Percentiles rank a stretch among this genome's conserved stretches.
These are phyloP conservation scores for Aspergillus sp. DNA, from an alignment of 2,329 filamentous ascomycete genomes.

Conservation along the genomic window DNA sequence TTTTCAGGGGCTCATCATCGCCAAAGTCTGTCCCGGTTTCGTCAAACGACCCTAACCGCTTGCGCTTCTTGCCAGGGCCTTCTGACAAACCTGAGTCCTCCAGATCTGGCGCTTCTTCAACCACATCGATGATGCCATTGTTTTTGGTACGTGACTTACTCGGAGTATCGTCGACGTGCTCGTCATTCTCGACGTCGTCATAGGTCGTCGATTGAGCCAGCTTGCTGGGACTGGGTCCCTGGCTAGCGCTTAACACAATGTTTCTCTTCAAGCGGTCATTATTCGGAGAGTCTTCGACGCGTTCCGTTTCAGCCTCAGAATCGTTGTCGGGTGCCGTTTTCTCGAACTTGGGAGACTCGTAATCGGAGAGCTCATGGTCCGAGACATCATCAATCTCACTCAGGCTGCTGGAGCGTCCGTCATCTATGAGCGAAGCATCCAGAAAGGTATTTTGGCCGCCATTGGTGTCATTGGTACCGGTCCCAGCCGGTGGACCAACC, in stretches of 20 bases:
- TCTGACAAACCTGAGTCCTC: slow-evolving; percentile 25
- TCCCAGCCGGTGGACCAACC: slow-evolving; percentile 26
- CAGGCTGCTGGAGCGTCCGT: slow-evolving; percentile 77
- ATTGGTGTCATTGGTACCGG: slow-evolving; percentile 28
- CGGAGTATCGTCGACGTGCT: slow-evolving; percentile 38
- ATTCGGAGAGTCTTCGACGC: slow-evolving; percentile 79
- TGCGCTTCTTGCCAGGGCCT: slow-evolving; percentile 33
- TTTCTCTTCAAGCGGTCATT: slow-evolving; percentile 49
- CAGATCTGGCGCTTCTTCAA: slow-evolving; percentile 16
- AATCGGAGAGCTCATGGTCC: slow-evolving; percentile 54
- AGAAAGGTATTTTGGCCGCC: slow-evolving; percentile 27
- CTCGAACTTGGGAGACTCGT: slow-evolving; percentile 42
- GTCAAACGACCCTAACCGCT: slow-evolving; percentile 29
- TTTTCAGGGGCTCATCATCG: slow-evolving; percentile 34
- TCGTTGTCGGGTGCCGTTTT: slow-evolving; percentile 56
- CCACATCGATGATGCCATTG: slow-evolving; percentile 18
- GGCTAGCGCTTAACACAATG: slow-evolving; percentile 52
- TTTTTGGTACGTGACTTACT: slow-evolving; percentile 31
- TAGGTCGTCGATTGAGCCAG: slow-evolving; percentile 52
- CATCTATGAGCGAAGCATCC: slow-evolving; percentile 46
- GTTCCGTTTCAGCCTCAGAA: slow-evolving; percentile 88
- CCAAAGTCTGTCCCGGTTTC: slow-evolving; percentile 27
- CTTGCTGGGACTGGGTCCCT: slow-evolving; percentile 69
- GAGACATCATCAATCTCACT: slow-evolving; percentile 82
- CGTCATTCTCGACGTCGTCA: slow-evolving; percentile 44